Conservation (phyloP, 805 yeast species). For the Tetrapisispora arboricola region DNA sequence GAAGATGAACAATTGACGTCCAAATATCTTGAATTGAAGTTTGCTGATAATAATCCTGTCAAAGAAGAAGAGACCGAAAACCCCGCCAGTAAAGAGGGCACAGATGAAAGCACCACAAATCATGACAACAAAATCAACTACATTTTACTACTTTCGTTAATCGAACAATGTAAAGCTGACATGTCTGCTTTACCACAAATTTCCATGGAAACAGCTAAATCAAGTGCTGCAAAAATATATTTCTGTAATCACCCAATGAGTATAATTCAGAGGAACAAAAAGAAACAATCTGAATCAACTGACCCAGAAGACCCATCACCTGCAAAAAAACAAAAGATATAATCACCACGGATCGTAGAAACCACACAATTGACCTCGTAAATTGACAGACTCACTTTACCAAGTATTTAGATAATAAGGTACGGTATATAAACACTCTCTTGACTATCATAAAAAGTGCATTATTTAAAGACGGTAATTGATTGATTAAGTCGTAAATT, state of each 20-base stretch:
- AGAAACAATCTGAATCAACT: slow-evolving; percentile 26
- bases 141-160: slow-evolving; percentile 35
- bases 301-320: slow-evolving; percentile 3
- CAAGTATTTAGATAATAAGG: too few species aligned
- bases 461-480: too few species aligned
- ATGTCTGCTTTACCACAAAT: slow-evolving; percentile 38
- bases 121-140: slow-evolving; percentile 20
- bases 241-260: slow-evolving; percentile 51
- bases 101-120: slow-evolving; percentile 1
- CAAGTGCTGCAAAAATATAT: slow-evolving; percentile 53
- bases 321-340: slow-evolving; percentile 9
- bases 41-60: slow-evolving; percentile 25
- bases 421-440: too few species aligned
- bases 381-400: too few species aligned
- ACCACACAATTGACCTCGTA: too few species aligned
- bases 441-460: too few species aligned
- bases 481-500: too few species aligned
- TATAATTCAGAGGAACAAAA: slow-evolving; percentile 42
- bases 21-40: slow-evolving; percentile 58
- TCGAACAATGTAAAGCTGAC: slow-evolving; percentile 39
- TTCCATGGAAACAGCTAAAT: slow-evolving; percentile 50
- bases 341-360: neutral
- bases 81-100: slow-evolving; percentile 2
- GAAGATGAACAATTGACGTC: slow-evolving; percentile 54
- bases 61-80: slow-evolving; percentile 4